A percentile compares a stretch with the other conserved stretches of the same genome.
These are phyloP conservation scores for Globisporangium nodosum DNA, from an alignment of 352 stramenopile species.

Conservation along the genomic window DNA sequence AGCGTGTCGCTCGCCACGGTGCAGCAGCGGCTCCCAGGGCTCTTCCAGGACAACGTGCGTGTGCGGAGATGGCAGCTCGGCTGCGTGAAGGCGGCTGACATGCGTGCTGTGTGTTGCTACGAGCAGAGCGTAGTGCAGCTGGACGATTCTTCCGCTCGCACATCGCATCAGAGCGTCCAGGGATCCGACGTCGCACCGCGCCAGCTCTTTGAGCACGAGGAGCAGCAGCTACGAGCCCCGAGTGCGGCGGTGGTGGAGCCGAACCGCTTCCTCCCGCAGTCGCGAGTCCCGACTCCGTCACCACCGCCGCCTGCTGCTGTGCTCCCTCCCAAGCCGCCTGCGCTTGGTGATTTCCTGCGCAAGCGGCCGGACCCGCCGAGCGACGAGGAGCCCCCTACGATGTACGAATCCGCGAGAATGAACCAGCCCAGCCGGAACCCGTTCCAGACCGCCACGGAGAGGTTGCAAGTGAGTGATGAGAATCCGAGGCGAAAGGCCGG, in stretches of 20 bases:
- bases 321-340: slow-evolving; percentile 11
- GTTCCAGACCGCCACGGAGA: slow-evolving; percentile 69
- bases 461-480: slow-evolving; percentile 36
- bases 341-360: slow-evolving; percentile 32
- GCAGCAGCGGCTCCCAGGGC: slow-evolving; percentile 27
- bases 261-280: not conserved
- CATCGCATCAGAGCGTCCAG: not conserved
- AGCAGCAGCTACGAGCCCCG: not conserved
- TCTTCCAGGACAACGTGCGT: slow-evolving; percentile 35
- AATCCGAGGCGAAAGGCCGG: not conserved
- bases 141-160: too few relatives aligned
- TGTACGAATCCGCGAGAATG: slow-evolving; percentile 8
- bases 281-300: not conserved
- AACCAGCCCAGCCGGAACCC: slow-evolving; percentile 24
- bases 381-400: slow-evolving; percentile 8
- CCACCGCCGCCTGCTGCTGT: not conserved
- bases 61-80: not conserved
- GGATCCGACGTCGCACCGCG: not conserved
- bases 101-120: not conserved
- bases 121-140: not conserved
- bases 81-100: not conserved
- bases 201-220: not conserved
- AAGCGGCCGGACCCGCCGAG: slow-evolving; percentile 19
- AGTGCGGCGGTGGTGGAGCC: not conserved
- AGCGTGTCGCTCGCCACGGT: slow-evolving; percentile 30